A percentile compares a stretch with the other conserved stretches of the same genome.
phyloP scores from a whole-genome alignment of 768 basidiomycete species.

The Fistulinella prunicolor region DNA sequence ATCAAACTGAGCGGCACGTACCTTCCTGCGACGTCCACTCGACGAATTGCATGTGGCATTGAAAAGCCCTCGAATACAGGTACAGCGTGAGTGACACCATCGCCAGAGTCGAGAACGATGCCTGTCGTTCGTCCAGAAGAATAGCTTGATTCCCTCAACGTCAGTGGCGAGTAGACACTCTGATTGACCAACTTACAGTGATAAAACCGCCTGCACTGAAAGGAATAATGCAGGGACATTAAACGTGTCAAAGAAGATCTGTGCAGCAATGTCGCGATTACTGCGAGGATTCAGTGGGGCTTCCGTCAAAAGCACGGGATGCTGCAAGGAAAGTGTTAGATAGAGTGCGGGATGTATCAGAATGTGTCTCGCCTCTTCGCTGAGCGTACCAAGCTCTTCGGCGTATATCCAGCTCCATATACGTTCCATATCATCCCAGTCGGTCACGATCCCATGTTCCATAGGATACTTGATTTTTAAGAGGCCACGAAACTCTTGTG shows the following conservation, averaged over 20 bases:
- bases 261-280: constrained; percentile 95
- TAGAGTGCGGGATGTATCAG: neutral
- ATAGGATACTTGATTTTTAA: constrained; percentile 99
- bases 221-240: constrained; percentile 97
- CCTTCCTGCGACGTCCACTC: constrained; percentile 97
- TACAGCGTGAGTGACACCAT: constrained; percentile 98
- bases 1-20: constrained; percentile 30
- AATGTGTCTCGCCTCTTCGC: constrained; percentile 76
- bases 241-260: constrained; percentile 99
- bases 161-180: constrained; percentile 7
- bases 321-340: constrained; percentile 47
- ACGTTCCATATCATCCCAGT: constrained; percentile 99
- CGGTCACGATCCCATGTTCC: constrained; percentile 98
- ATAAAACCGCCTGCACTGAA: constrained; percentile 95
- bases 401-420: constrained; percentile 99
- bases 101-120: constrained; percentile 98
- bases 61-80: constrained; percentile 99
- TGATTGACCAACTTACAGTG: constrained; percentile 63
- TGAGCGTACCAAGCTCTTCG: constrained; percentile 91
- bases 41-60: constrained; percentile 96
- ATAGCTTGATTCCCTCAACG: constrained; percentile 56
- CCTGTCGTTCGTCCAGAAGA: constrained; percentile 98
- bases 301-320: constrained; percentile 96
- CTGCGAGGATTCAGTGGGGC: constrained; percentile 95
- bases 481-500: constrained; percentile 93